Conservation (phyloP, 208 protist genomes). For the Trichomonas gallinae region DNA sequence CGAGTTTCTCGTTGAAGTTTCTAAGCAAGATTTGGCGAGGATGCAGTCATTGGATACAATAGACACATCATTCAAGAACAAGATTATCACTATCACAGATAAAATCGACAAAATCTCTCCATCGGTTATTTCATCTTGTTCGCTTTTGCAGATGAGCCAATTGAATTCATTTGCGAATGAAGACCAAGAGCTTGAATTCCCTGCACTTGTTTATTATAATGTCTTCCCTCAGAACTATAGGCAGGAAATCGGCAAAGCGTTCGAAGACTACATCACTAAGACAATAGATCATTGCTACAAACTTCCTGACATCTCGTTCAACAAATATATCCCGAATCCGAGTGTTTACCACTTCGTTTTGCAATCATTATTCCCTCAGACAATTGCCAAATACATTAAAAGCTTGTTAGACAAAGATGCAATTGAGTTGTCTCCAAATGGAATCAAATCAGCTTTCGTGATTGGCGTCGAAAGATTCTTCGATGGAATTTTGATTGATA, state of each 20-base stretch:
- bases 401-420: background rate
- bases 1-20: background rate
- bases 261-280: background rate
- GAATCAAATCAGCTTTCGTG: background rate
- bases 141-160: background rate
- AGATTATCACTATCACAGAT: background rate
- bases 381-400: background rate
- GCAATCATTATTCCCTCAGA: background rate
- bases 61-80: background rate
- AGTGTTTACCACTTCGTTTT: background rate
- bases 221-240: background rate
- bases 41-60: background rate
- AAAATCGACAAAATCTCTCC: background rate
- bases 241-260: background rate
- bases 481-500: background rate
- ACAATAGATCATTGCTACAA: background rate
- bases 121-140: background rate
- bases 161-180: background rate
- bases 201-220: background rate
- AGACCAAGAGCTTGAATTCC: background rate
- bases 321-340: background rate
- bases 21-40: background rate
- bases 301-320: background rate
- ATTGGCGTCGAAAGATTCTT: background rate
- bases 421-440: background rate